Base-by-base conservation (phyloP, 148 eudicot genomes). In the Chenopodium album region DNA sequence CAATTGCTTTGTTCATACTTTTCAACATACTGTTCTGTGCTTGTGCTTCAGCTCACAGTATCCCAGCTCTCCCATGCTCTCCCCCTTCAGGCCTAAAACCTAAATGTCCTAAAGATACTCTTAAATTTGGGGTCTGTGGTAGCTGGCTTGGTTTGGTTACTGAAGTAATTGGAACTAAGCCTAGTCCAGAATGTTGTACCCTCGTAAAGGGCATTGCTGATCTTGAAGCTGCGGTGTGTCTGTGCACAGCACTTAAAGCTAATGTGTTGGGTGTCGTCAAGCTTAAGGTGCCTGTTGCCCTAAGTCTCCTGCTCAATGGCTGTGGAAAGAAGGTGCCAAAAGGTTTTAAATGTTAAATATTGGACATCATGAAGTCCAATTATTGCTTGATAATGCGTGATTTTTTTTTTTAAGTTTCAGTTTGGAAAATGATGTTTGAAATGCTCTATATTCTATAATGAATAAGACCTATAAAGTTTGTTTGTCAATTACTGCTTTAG, bases 181-280 rank as follows among this genome's bases (percentile, higher is more conserved):
- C 54, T 2, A 50, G 54, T 50, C 54, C 54, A 50, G 54, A 50
- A 50, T 50, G 54, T 1, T 50, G 54, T 11, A 71, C 82, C 46
- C 73, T 94, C 68, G 34, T 94, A 64, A 60, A 88, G 76, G 97
- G 94, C 48, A 65, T 95, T 17, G 98, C 94, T 2, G 90, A 89
- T 41, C 87, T 94, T 26, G 98, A 95, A 82, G 98, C 97, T 47
- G 98, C 95, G 26, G 82, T 81, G 52, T 95, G 97, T 81, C 82
- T 95, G 64, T 95, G 98, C 86, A 93, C 93, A 3, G 95, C 97
- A 6, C 86, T 95, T 37, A 92, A 95, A 84, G 95, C 94, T 56
- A 89, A 92, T 75, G 94, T 91, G 76, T 46, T 89, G 62, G 97
- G 94, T 28, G 52, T 82, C 44, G 46, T 89, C 80, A 93, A 93